phyloP scores from a whole-genome alignment of 495 filamentous ascomycete species.

The Penicillium pancosmium region DNA sequence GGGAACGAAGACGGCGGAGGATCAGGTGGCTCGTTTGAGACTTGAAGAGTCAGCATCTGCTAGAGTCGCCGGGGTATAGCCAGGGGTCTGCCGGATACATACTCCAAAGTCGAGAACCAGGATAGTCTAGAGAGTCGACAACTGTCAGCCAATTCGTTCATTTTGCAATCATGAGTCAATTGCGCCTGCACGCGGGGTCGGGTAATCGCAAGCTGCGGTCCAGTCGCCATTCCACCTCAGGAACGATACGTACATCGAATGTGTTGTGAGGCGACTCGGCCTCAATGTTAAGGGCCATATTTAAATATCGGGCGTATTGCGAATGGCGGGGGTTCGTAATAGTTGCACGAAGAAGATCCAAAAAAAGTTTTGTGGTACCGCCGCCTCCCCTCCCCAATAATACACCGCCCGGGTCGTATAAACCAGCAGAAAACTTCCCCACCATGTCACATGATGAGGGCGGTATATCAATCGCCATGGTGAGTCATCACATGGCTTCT shows the following conservation, averaged over 20 bases:
- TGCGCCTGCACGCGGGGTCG: neutral
- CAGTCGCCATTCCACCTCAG: neutral
- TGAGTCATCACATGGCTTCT: too few relatives aligned
- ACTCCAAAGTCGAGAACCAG: slow-evolving; percentile 66
- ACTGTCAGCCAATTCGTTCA: neutral
- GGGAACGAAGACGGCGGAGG: slow-evolving; percentile 70
- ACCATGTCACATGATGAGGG: too few relatives aligned
- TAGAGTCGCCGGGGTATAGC: neutral
- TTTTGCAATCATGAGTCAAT: neutral
- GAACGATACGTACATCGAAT: neutral
- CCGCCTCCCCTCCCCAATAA: too few relatives aligned
- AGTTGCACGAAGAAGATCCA: too few relatives aligned
- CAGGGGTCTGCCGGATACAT: slow-evolving; percentile 13
- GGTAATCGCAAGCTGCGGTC: neutral
- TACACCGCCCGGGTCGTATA: too few relatives aligned
- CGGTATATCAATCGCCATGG: too few relatives aligned
- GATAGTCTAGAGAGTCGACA: slow-evolving; percentile 45
- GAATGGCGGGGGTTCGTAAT: too few relatives aligned
- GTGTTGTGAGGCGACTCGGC: neutral
- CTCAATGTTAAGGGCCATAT: neutral
- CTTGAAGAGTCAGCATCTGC: slow-evolving; percentile 20
- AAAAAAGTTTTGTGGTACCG: too few relatives aligned
- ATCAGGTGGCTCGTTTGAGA: slow-evolving; percentile 75
- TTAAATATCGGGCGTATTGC: too few relatives aligned
- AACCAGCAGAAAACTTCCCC: too few relatives aligned